phyloP scores from a whole-genome alignment of 805 yeast species.

The Candida bentonensis region DNA sequence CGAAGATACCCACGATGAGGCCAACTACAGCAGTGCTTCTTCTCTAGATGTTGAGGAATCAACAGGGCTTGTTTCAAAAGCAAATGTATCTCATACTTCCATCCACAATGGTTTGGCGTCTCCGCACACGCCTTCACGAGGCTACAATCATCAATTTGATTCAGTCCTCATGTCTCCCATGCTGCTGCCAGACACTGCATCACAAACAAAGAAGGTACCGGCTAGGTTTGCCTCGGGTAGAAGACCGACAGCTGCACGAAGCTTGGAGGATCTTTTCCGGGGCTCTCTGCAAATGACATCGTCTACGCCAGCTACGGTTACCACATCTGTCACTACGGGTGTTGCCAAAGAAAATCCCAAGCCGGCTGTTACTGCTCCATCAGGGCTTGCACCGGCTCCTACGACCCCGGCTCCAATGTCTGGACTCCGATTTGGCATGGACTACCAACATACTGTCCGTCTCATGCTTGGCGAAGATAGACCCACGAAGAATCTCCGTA shows the following conservation, averaged over 20 bases:
- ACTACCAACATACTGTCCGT: not conserved
- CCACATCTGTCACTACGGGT: not conserved
- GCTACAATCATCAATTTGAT: conserved; percentile 1
- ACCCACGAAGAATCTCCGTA: not conserved
- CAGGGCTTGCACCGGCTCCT: not conserved
- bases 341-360: no score
- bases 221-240: not conserved
- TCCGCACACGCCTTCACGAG: not conserved
- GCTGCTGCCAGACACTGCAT: no score
- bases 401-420: not conserved
- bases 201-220: no score
- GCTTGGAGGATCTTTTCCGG: not conserved
- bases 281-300: not conserved
- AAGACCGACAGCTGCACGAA: not conserved
- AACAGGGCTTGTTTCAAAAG: not conserved
- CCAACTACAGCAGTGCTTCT: not conserved
- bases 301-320: not conserved
- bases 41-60: not conserved
- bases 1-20: not conserved
- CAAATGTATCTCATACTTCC: not conserved
- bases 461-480: not conserved
- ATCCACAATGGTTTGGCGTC: not conserved
- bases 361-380: no score
- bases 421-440: conserved; percentile 1
- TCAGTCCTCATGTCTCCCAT: not conserved